phyloP scores from a whole-genome alignment of 148 eudicot species.

The Mesembryanthemum crystallinum region DNA sequence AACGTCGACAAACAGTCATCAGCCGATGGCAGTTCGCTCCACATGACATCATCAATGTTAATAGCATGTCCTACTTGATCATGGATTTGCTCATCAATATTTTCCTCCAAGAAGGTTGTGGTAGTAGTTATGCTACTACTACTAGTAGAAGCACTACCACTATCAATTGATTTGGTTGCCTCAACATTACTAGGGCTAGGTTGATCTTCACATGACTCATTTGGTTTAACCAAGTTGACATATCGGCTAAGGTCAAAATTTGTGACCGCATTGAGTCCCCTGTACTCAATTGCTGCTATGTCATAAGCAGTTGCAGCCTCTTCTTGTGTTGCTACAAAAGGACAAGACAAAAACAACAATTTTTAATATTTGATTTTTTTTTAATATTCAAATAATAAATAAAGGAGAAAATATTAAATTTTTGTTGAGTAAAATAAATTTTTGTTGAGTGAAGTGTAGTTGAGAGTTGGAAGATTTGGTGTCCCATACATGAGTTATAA shows the following conservation, averaged over 20 bases:
- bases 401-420: background rate
- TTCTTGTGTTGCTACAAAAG: slow-evolving; percentile 71
- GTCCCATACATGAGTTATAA: background rate
- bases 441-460: slow-evolving; percentile 29
- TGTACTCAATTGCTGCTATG: slow-evolving; percentile 72
- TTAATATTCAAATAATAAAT: no score
- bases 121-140: slow-evolving; percentile 11
- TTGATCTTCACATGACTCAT: slow-evolving; percentile 25
- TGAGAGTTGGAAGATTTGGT: slow-evolving; percentile 39
- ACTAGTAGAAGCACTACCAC: slow-evolving; percentile 11
- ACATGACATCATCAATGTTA: slow-evolving; percentile 20
- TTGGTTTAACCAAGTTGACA: slow-evolving; percentile 55
- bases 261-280: slow-evolving; percentile 80
- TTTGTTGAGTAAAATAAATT: slow-evolving; percentile 3
- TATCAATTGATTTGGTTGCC: slow-evolving; percentile 2
- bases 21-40: background rate
- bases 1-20: slow-evolving; percentile 9
- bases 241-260: slow-evolving; percentile 81
- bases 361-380: background rate
- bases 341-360: background rate
- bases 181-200: slow-evolving; percentile 9
- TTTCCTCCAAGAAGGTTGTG: slow-evolving; percentile 1
- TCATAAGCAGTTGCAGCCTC: slow-evolving; percentile 85
- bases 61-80: slow-evolving; percentile 18
- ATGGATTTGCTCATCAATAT: background rate